phyloP scores from a whole-genome alignment of 345 rosid genomes.

The Euphorbia tirucalli region DNA sequence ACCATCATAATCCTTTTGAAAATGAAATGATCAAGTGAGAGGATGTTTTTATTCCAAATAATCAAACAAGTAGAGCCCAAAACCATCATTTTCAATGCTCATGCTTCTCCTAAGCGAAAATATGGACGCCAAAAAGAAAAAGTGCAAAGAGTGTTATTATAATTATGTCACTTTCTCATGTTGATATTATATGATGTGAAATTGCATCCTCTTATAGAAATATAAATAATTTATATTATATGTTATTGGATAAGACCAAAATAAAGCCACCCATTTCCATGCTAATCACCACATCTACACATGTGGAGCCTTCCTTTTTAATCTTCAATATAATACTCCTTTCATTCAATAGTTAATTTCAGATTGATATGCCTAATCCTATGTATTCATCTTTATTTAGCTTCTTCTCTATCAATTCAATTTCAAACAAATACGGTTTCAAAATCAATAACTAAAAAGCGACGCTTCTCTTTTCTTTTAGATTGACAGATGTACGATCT shows the following conservation, averaged over 20 bases:
- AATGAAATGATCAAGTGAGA: neutral
- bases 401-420: too few relatives aligned
- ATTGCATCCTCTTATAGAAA: neutral
- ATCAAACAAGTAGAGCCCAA: neutral
- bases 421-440: too few relatives aligned
- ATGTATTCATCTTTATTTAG: too few relatives aligned
- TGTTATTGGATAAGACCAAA: constrained; percentile 32
- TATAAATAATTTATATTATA: neutral
- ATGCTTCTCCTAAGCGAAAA: neutral
- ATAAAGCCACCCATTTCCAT: constrained; percentile 18
- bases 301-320: constrained; percentile 17
- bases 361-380: too few relatives aligned
- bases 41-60: neutral
- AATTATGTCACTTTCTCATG: neutral
- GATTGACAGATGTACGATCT: too few relatives aligned
- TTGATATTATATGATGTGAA: neutral
- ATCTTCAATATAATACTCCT: neutral
- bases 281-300: neutral
- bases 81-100: neutral
- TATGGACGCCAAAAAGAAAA: neutral
- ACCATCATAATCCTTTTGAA: neutral
- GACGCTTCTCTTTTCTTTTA: too few relatives aligned
- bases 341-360: too few relatives aligned
- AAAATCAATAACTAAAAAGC: too few relatives aligned
- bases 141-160: neutral